Evolutionary conservation across 306 rosid species (phyloP).

Genomic region (Malus sylvestris): DNA sequence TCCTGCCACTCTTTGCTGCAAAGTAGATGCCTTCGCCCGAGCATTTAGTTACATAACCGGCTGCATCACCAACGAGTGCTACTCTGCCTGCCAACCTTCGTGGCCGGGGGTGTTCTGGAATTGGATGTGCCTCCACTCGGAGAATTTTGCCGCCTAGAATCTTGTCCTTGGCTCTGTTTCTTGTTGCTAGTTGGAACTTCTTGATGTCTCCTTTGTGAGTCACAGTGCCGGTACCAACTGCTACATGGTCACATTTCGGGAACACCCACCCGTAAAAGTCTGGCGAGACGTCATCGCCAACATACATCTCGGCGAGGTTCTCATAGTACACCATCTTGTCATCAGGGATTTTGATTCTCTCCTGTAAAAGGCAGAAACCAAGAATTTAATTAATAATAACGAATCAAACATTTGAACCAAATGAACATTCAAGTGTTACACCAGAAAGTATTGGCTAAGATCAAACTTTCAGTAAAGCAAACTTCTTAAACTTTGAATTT

Average conservation of each 20-base stretch:
- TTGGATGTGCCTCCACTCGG: constrained; percentile 96
- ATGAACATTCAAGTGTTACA: neutral
- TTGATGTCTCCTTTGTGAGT: constrained; percentile 98
- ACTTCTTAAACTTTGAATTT: neutral
- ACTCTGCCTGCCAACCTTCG: constrained; percentile 65
- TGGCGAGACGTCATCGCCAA: constrained; percentile 94
- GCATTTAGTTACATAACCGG: constrained; percentile 95
- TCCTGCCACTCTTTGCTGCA: constrained; percentile 95
- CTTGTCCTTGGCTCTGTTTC: constrained; percentile 94
- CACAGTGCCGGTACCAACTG: constrained; percentile 95
- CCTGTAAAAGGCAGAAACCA: constrained; percentile 35
- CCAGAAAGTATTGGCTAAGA: too few species aligned
- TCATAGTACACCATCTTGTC: constrained; percentile 88
- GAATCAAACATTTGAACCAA: neutral
- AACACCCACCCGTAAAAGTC: constrained; percentile 98
- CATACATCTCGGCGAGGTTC: constrained; percentile 93
- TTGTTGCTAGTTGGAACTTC: constrained; percentile 93
- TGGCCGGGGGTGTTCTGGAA: constrained; percentile 97
- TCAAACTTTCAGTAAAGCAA: neutral
- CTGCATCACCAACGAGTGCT: constrained; percentile 94
- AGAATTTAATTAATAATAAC: neutral
- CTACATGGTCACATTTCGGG: constrained; percentile 96
- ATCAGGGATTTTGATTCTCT: constrained; percentile 86
- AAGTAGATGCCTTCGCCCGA: constrained; percentile 96
- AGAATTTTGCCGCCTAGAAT: constrained; percentile 81